Evolutionary conservation across 768 basidiomycete species (phyloP).

Genomic region (Termitomyces eurrhizus): DNA sequence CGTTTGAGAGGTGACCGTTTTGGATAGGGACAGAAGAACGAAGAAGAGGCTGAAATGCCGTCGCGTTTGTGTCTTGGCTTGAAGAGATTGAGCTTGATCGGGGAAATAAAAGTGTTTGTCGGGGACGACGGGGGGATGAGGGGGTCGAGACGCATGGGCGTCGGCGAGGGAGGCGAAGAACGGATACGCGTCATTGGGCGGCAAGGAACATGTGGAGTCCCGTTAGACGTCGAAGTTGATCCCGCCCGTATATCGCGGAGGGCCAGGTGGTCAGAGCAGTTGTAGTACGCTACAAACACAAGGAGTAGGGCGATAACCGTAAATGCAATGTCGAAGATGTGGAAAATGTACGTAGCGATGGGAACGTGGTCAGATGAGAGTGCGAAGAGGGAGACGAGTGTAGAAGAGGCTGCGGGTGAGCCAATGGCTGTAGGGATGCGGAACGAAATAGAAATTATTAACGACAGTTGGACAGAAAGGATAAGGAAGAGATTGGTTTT

Average conservation of each 20-base stretch:
- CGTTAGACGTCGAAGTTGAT: not conserved
- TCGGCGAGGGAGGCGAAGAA: not conserved
- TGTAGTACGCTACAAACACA: slow-evolving; percentile 4
- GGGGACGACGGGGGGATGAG: not conserved
- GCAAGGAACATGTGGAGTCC: not conserved
- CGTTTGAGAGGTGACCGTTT: slow-evolving; percentile 7
- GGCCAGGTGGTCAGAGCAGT: not conserved
- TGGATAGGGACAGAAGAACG: slow-evolving; percentile 11
- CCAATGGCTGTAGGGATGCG: slow-evolving; percentile 2
- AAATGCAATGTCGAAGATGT: slow-evolving; percentile 1
- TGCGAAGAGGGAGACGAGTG: slow-evolving; percentile 2
- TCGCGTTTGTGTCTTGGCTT: not conserved
- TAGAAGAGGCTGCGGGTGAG: not conserved
- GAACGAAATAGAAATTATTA: not conserved
- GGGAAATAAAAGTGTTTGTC: not conserved
- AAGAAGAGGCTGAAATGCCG: slow-evolving; percentile 4
- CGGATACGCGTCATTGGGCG: not conserved
- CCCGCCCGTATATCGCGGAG: not conserved
- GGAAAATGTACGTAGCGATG: not conserved
- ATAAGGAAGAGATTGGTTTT: slow-evolving; percentile 1
- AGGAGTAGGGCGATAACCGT: not conserved
- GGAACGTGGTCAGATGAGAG: not conserved
- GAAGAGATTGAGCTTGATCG: not conserved
- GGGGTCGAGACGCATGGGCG: not conserved
- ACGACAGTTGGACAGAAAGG: slow-evolving; percentile 4